phyloP scores from a whole-genome alignment of 805 yeast genomes.

The Zygosaccharomyces gambellarensis region DNA sequence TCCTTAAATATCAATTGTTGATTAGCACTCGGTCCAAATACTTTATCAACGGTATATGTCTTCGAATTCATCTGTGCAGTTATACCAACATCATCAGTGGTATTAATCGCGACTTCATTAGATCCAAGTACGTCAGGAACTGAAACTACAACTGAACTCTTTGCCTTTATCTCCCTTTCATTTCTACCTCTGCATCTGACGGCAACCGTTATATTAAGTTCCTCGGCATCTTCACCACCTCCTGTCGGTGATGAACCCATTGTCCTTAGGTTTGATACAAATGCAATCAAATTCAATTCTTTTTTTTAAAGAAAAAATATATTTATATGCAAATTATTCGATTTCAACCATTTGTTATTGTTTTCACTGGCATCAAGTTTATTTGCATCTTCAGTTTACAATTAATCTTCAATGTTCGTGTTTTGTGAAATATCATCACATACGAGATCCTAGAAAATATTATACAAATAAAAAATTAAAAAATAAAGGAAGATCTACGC shows the following conservation, averaged over 20 bases:
- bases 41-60: conserved; percentile 70
- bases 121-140: conserved; percentile 43
- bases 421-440: conserved; percentile 5
- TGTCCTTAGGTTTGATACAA: not conserved
- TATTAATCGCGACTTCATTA: conserved; percentile 45
- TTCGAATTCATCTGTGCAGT: conserved; percentile 43
- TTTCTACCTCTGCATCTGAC: conserved; percentile 63
- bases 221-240: conserved; percentile 25
- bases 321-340: too few relatives aligned
- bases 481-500: not conserved
- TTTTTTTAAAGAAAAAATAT: not conserved
- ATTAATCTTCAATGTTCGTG: not conserved
- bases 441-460: conserved; percentile 2
- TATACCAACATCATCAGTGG: conserved; percentile 38
- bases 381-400: not conserved
- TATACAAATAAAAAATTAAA: not conserved
- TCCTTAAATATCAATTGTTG: conserved; percentile 62
- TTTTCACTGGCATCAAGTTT: not conserved
- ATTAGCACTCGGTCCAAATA: conserved; percentile 77
- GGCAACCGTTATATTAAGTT: conserved; percentile 53
- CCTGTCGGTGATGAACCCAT: conserved; percentile 11
- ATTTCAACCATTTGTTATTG: not conserved
- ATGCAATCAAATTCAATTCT: not conserved
- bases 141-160: conserved; percentile 57
- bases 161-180: conserved; percentile 50